These are phyloP conservation scores for Calonectria naviculata DNA, from an alignment of 2,329 filamentous ascomycete genomes.

Conservation along the genomic window DNA sequence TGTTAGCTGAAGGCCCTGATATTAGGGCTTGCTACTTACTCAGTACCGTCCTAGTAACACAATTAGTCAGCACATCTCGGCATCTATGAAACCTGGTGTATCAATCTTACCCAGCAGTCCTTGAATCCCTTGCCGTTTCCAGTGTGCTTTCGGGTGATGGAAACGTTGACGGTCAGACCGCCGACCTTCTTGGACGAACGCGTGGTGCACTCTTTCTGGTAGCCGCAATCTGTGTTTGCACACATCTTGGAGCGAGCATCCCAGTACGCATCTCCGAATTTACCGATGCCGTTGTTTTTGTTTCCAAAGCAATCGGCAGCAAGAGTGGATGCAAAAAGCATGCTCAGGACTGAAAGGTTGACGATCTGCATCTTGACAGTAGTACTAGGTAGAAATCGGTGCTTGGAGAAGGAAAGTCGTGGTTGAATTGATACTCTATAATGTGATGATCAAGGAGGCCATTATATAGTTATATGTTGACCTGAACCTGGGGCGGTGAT, in stretches of 20 bases:
- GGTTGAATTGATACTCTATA: background rate
- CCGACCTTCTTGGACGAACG: background rate
- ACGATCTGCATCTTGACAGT: conserved; percentile 19
- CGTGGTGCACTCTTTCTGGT: conserved; percentile 25
- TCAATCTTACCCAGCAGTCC: conserved; percentile 28
- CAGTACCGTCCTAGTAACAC: conserved; percentile 12
- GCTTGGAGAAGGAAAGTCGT: background rate
- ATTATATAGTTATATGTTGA: background rate
- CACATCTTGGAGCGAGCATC: conserved; percentile 28
- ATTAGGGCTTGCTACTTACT: too few species aligned
- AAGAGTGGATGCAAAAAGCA: conserved; percentile 6
- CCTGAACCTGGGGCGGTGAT: too few species aligned
- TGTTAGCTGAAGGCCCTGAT: conserved; percentile 10
- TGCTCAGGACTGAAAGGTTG: conserved; percentile 11
- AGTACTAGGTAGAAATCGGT: background rate
- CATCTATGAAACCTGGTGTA: background rate
- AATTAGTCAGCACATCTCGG: background rate
- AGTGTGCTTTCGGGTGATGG: conserved; percentile 24
- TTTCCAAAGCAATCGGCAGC: conserved; percentile 26
- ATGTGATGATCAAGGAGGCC: background rate
- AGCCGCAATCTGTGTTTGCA: conserved; percentile 20
- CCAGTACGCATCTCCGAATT: conserved; percentile 22
- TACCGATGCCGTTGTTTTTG: background rate
- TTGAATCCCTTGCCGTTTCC: conserved; percentile 26
- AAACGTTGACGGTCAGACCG: conserved; percentile 18